Conservation (phyloP, 164 flowering plant genomes). For the Liquidambar formosana region DNA sequence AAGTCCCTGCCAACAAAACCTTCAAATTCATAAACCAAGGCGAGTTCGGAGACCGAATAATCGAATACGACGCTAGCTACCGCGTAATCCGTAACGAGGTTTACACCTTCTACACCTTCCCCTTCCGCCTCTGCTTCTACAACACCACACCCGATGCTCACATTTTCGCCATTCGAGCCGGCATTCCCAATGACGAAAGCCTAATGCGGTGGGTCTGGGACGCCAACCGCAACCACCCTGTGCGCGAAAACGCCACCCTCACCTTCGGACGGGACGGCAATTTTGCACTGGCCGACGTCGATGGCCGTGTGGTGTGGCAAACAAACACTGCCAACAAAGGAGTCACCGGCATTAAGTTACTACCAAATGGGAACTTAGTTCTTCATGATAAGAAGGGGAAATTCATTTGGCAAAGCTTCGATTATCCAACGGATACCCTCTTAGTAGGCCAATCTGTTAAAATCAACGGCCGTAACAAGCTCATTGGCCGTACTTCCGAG, state of each 20-base stretch:
- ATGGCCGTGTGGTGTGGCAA: constrained; percentile 22
- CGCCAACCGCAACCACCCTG: constrained; percentile 34
- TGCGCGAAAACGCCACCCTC: constrained; percentile 32
- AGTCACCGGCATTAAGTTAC: constrained; percentile 19
- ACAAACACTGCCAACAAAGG: constrained; percentile 29
- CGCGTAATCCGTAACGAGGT: neutral
- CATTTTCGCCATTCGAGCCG: constrained; percentile 27
- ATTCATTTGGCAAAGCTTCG: constrained; percentile 27
- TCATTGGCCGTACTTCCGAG: no score
- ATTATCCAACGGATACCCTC: neutral
- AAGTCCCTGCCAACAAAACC: constrained; percentile 24
- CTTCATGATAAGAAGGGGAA: constrained; percentile 11
- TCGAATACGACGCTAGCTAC: constrained; percentile 15
- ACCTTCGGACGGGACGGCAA: constrained; percentile 35
- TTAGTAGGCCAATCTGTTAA: no score
- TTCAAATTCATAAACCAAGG: constrained; percentile 29
- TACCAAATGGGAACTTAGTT: constrained; percentile 23
- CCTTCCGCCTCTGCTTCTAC: constrained; percentile 30
- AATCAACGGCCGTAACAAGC: no score
- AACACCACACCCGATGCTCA: constrained; percentile 38
- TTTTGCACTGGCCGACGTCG: constrained; percentile 27
- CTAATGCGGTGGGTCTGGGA: constrained; percentile 42
- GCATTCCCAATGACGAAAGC: constrained; percentile 2
- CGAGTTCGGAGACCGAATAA: constrained; percentile 12
- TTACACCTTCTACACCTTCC: constrained; percentile 9